Evolutionary conservation across 352 stramenopile genomes (phyloP), one percentile per base, ranked within the genome.

Genomic region (Globisporangium camurandrum): DNA sequence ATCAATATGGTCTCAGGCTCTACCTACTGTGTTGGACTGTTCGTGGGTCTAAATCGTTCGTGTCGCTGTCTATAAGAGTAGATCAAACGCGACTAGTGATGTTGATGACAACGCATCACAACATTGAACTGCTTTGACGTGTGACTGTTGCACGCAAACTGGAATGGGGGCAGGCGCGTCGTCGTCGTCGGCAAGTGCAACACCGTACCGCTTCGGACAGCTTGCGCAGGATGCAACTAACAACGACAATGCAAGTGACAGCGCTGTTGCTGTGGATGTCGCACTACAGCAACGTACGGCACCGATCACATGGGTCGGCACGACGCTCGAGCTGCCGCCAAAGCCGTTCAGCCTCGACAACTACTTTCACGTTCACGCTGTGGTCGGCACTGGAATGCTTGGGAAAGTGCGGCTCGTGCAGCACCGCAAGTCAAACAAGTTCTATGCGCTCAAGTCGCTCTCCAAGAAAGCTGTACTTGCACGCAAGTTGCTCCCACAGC

Each of bases 401-500:
- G 79, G 79, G 24, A 70, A 77, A 48, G 79, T 90, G 46, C 69
- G 67, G 3, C 57, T 86, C 3, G 62, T 83, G 38, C 66, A 87
- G 51, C 66, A 86, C 59, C 81, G 73, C 20, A 69, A 69, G 24
- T 69, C 71, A 12, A 62, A 54, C 20, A 71, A 80, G 52, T 88
- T 66, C 49, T 91, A 80, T 46, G 73, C 78, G 1, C 54, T 91
- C 52, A 91, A 91, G 57, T 81, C 72, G n/a, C 71, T 91, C 58
- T 62, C 69, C 46, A 91, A 91, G 53, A 61, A 67, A 28, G 67
- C 88, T 7, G 51, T 87, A 19, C 42, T 87, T 12, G 61, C 56
- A 6, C 65, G 69, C 37, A 77, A 77, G 41, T 84, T 89, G 75
- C 54, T 74, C 7, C n/a, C 22, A 20, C 68, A 86, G 30, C 60